A percentile compares a stretch with the other conserved stretches of the same genome.
phyloP scores from a whole-genome alignment of 345 rosid genomes.

The Diplotaxis tenuifolia region DNA sequence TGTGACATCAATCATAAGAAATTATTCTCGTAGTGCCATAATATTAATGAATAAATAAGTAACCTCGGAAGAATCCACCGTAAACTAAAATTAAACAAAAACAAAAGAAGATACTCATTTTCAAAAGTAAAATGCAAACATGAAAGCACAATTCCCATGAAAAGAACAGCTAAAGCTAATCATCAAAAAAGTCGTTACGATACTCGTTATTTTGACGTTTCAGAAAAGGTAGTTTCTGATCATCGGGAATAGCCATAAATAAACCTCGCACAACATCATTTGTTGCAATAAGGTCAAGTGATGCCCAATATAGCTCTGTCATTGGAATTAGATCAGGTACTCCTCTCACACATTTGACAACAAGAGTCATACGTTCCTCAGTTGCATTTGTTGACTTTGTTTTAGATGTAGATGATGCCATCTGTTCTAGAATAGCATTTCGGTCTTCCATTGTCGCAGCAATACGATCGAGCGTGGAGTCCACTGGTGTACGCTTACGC shows the following conservation, averaged over 20 bases:
- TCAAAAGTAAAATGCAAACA: not conserved
- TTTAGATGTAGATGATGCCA: not conserved
- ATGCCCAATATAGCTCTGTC: constrained; percentile 3
- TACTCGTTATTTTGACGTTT: not conserved
- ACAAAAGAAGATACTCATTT: not conserved
- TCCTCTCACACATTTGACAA: not conserved
- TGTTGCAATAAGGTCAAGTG: not conserved
- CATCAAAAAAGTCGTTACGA: not conserved
- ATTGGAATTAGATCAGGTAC: constrained; percentile 2
- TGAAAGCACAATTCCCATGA: not conserved
- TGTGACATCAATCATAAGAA: not conserved
- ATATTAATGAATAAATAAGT: not conserved
- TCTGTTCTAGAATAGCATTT: not conserved
- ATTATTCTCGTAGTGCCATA: not conserved
- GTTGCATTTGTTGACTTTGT: not conserved
- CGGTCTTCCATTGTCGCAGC: constrained; percentile 10
- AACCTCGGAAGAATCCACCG: not conserved
- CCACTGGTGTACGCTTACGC: not conserved
- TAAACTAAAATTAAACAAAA: not conserved
- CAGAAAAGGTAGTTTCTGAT: not conserved
- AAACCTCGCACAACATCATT: not conserved
- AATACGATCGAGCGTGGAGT: not conserved
- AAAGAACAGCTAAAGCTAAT: not conserved
- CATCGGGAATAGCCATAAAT: not conserved
- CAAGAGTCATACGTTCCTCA: constrained; percentile 6